A percentile compares a stretch with the other conserved stretches of the same genome.
These are phyloP conservation scores for Fragilaria crotonensis DNA, from an alignment of 108 stramenopile genomes.

Conservation along the genomic window DNA sequence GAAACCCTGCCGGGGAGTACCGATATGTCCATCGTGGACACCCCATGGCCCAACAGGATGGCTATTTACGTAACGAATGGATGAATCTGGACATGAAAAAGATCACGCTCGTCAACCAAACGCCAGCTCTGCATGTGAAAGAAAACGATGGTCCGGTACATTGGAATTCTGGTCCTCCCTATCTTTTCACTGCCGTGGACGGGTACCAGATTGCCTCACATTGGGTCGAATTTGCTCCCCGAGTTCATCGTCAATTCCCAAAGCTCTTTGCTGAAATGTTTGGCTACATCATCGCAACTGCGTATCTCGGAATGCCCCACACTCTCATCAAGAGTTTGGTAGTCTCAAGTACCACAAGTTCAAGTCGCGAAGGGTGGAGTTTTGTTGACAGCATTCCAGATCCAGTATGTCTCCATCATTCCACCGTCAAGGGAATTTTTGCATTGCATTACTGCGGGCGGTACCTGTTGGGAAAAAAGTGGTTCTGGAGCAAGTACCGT, in stretches of 20 bases:
- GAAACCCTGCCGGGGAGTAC: no score
- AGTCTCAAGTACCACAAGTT: conserved; percentile 34
- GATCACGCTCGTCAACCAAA: background rate
- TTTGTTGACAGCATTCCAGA: conserved; percentile 25
- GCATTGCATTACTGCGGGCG: conserved; percentile 58
- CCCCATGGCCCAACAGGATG: conserved; percentile 26
- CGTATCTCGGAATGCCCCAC: conserved; percentile 58
- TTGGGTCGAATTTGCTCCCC: conserved; percentile 74
- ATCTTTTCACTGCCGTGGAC: conserved; percentile 62
- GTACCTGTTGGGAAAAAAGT: conserved; percentile 30
- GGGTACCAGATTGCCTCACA: conserved; percentile 49
- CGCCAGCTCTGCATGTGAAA: conserved; percentile 8
- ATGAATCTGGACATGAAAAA: conserved; percentile 8
- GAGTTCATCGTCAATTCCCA: conserved; percentile 58
- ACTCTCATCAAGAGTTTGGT: conserved; percentile 57
- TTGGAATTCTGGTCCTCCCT: conserved; percentile 80
- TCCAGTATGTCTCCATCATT: conserved; percentile 21
- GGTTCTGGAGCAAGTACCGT: conserved; percentile 47
- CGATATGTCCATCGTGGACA: conserved; percentile 8
- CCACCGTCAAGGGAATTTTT: conserved; percentile 25
- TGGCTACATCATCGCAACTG: conserved; percentile 79
- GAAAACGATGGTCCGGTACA: conserved; percentile 27
- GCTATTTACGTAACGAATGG: conserved; percentile 13
- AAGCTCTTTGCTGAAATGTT: conserved; percentile 66
- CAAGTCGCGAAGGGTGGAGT: conserved; percentile 47